phyloP scores from a whole-genome alignment of 495 filamentous ascomycete genomes.

The Penicillium ochrochloron region DNA sequence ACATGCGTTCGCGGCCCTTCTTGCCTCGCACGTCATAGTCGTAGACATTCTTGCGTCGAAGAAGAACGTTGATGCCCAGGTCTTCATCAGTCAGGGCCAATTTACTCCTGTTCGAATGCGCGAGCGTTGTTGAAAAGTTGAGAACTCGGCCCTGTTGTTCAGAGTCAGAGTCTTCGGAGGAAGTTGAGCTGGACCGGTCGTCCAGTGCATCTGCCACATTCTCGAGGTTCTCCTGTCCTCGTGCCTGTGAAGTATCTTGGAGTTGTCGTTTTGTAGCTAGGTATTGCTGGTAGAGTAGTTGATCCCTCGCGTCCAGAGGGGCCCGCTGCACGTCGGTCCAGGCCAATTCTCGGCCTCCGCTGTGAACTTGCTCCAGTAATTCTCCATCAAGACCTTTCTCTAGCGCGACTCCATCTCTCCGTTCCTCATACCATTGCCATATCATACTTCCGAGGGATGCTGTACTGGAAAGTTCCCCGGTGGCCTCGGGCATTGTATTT shows the following conservation, averaged over 20 bases:
- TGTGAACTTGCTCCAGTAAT: constrained; percentile 66
- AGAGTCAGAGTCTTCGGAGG: constrained; percentile 85
- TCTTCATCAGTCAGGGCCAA: constrained; percentile 82
- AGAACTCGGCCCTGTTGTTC: constrained; percentile 92
- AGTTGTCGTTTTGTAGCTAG: constrained; percentile 81
- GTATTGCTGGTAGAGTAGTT: constrained; percentile 85
- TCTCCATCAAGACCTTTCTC: constrained; percentile 62
- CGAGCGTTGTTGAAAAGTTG: constrained; percentile 81
- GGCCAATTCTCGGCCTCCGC: constrained; percentile 63
- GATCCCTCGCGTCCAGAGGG: constrained; percentile 72
- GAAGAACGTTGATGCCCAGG: constrained; percentile 84
- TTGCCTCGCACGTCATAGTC: constrained; percentile 94
- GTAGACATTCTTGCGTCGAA: constrained; percentile 84
- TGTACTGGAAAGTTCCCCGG: constrained; percentile 34
- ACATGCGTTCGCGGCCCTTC: constrained; percentile 91
- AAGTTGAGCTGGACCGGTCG: constrained; percentile 79
- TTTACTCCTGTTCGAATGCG: constrained; percentile 79
- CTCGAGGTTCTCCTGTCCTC: constrained; percentile 67
- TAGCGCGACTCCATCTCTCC: constrained; percentile 63
- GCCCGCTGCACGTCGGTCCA: constrained; percentile 63
- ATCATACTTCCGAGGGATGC: constrained; percentile 60
- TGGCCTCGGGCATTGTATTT: constrained; percentile 45
- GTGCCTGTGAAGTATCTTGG: constrained; percentile 71
- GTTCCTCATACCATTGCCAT: constrained; percentile 76
- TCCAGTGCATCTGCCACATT: constrained; percentile 78